These are phyloP conservation scores for Hemisphaericaspora subhashii DNA, from an alignment of 1,139 yeast genomes.

Conservation along the genomic window DNA sequence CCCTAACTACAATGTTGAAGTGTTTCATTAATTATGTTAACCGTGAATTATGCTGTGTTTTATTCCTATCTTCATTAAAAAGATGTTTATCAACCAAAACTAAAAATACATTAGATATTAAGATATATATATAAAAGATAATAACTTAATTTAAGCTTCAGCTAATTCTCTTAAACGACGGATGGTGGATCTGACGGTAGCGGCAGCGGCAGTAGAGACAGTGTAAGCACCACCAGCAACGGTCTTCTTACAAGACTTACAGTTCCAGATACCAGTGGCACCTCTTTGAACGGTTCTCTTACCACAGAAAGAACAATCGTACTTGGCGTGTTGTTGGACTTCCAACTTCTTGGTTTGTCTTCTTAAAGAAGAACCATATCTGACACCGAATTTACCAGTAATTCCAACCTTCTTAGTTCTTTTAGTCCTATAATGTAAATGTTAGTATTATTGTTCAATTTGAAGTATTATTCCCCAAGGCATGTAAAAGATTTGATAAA, in stretches of 20 bases:
- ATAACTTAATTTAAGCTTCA: conserved; percentile 71
- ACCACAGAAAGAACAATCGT: conserved; percentile 99
- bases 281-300: conserved; percentile 97
- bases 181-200: conserved; percentile 99
- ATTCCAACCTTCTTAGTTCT: conserved; percentile 99
- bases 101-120: conserved; percentile 13
- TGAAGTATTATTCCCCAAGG: not conserved
- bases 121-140: conserved; percentile 6
- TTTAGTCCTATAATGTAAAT: conserved; percentile 70
- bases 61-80: conserved; percentile 2
- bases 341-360: conserved; percentile 99
- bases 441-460: conserved; percentile 36
- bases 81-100: conserved; percentile 6
- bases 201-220: conserved; percentile 98
- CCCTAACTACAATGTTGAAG: no score
- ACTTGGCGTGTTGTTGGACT: conserved; percentile 97
- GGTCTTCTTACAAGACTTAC: conserved; percentile 92
- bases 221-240: conserved; percentile 99
- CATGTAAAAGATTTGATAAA: not conserved
- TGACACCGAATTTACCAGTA: conserved; percentile 99
- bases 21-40: not conserved
- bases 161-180: conserved; percentile 99
- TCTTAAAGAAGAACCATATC: conserved; percentile 99
- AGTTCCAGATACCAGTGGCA: conserved; percentile 99
- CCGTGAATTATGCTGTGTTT: not conserved